Evolutionary conservation across 208 protist species (phyloP), one percentile per base, ranked within the genome.

Genomic region (Porcisia deanei): DNA sequence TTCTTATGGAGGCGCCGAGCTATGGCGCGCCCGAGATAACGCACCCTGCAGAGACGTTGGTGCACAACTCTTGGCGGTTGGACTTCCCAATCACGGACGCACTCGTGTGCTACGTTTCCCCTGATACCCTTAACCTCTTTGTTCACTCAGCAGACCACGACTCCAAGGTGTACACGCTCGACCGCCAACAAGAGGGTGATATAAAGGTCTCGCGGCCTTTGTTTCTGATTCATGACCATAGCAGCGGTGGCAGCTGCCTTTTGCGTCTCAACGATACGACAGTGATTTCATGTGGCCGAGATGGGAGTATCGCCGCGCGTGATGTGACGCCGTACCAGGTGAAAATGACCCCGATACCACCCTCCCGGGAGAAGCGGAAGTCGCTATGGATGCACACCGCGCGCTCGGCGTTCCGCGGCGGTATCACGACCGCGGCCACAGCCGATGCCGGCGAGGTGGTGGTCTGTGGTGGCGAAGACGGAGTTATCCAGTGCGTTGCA

Each of bases 111-210:
- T 83, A 86, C 60, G 74, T 71, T 18, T 78, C 85, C 41, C 82
- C 81, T 16, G 82, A 86, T 1, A 45, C 87, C 22, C 73, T 94
- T 58, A 93, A 97, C 60, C 64, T 96, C 57, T 81, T 95, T 25
- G 85, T 86, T 39, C 85, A 92, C 72, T 96, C 94, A 18, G 61
- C 87, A 39, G 94, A 97, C 77, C 93, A 92, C 64, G 90, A 95
- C 76, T 88, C 91, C 4, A 96, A 96, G 74, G 69, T 97, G 25
- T 97, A 97, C 79, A 81, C 79, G 10, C 65, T 97, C 43, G 89
- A 95, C 34, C 87, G 86, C n/a, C 76, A 76, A n/a, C 67, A 83
- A 39, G 91, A 92, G 52, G 76, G 75, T 20, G 91, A 97, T 22
- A 66, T 72, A n/a, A 81, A 80, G 34, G 75, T 88, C 43, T 71